Conservation (phyloP, 192 early-diverging fungal genomes). For the Dispira simplex region DNA sequence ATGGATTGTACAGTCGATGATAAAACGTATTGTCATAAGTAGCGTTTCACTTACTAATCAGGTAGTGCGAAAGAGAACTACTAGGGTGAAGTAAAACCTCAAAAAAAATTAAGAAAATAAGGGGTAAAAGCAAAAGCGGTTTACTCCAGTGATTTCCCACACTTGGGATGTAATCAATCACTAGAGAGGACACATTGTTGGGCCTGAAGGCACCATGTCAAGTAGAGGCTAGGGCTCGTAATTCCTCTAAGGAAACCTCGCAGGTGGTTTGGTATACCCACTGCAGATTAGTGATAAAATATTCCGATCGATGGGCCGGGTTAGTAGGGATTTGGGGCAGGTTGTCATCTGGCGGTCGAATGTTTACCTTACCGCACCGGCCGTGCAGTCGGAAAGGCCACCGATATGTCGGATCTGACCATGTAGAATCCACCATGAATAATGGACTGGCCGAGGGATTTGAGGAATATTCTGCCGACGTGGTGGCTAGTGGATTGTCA, state of each 20-base stretch:
- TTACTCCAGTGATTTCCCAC: too few species aligned
- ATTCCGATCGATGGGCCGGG: slow-evolving; percentile 8
- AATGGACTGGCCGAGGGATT: not conserved
- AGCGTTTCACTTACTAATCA: too few species aligned
- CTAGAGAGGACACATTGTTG: too few species aligned
- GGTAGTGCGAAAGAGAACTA: too few species aligned
- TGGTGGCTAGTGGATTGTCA: not conserved
- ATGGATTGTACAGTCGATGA: too few species aligned
- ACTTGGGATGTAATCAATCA: too few species aligned
- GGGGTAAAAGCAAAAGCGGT: too few species aligned
- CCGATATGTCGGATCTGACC: not conserved
- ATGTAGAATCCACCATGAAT: not conserved
- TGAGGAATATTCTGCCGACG: not conserved
- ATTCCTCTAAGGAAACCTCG: slow-evolving; percentile 5
- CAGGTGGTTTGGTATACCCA: not conserved
- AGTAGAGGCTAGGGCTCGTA: not conserved
- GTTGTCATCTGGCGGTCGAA: not conserved
- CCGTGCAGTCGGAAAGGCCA: not conserved
- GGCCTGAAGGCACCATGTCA: too few species aligned
- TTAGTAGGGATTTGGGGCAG: slow-evolving; percentile 2
- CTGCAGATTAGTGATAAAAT: slow-evolving; percentile 1
- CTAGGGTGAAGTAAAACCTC: too few species aligned
- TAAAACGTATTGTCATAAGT: too few species aligned
- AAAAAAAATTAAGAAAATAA: too few species aligned
- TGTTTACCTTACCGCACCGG: not conserved